Percentiles rank a stretch among this genome's conserved stretches.
Evolutionary conservation across 331 rosid species (phyloP).

Genomic region (Prunus yedoensis): DNA sequence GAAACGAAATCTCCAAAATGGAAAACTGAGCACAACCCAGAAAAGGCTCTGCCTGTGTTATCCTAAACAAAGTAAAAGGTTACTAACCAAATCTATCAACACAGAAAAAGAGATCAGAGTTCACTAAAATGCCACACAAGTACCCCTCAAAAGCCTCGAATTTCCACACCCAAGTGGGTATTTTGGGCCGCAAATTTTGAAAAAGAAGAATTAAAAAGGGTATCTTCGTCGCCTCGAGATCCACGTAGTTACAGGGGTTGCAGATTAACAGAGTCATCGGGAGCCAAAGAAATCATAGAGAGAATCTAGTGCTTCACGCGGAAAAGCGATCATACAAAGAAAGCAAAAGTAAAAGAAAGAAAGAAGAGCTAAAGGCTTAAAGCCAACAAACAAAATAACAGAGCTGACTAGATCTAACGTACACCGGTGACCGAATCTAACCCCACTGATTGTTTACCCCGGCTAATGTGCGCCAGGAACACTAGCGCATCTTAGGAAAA

Average conservation of each 20-base stretch:
- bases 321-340: constrained; percentile 36
- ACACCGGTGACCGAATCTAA: constrained; percentile 32
- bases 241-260: constrained; percentile 42
- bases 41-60: constrained; percentile 23
- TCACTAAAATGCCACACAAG: too few relatives aligned
- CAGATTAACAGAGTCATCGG: constrained; percentile 40
- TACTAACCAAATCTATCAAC: constrained; percentile 10
- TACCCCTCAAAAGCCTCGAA: neutral
- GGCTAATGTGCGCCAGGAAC: constrained; percentile 9
- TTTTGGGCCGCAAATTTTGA: constrained; percentile 13
- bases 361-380: constrained; percentile 7
- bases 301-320: constrained; percentile 65
- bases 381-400: constrained; percentile 20
- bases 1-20: constrained; percentile 4
- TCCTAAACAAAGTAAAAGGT: constrained; percentile 15
- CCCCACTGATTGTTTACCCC: constrained; percentile 12
- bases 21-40: constrained; percentile 12
- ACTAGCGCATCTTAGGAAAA: constrained; percentile 4
- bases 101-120: constrained; percentile 14
- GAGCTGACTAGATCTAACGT: constrained; percentile 42
- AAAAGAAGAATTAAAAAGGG: constrained; percentile 16
- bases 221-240: constrained; percentile 67
- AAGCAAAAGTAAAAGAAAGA: constrained; percentile 4
- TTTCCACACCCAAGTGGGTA: constrained; percentile 17
- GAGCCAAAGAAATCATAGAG: constrained; percentile 27